Conservation (phyloP, 805 yeast species). For the Candida ascalaphidarum region DNA sequence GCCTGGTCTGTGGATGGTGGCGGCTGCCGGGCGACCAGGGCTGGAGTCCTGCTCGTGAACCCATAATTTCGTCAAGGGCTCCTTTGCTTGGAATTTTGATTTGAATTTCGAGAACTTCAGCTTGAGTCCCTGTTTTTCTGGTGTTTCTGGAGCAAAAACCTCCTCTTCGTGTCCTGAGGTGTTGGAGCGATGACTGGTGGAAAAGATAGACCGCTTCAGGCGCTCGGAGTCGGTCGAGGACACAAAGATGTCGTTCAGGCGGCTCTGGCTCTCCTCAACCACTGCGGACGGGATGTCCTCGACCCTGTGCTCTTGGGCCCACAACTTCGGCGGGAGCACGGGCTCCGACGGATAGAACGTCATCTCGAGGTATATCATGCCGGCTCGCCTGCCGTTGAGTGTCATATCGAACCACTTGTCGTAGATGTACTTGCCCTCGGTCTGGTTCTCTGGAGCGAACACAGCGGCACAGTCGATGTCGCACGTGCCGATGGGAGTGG, state of each 20-base stretch:
- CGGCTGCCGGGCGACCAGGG: no score
- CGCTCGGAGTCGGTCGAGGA: not conserved
- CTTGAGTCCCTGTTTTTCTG: slow-evolving; percentile 14
- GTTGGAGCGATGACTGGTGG: slow-evolving; percentile 4
- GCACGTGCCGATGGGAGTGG: slow-evolving; percentile 77
- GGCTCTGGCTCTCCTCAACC: slow-evolving; percentile 1
- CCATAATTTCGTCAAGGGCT: slow-evolving; percentile 23
- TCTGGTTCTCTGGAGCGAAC: slow-evolving; percentile 44
- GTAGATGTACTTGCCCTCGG: slow-evolving; percentile 58
- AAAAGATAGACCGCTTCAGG: no score
- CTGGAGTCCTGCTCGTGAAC: no score
- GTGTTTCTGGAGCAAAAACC: slow-evolving; percentile 6
- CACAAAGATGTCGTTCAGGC: not conserved
- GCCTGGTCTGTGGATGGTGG: no score
- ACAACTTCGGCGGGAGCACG: slow-evolving; percentile 30
- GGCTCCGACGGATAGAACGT: slow-evolving; percentile 70
- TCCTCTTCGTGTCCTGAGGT: not conserved
- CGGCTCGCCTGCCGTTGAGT: slow-evolving; percentile 69
- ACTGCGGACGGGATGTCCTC: slow-evolving; percentile 6
- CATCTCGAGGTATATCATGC: slow-evolving; percentile 83
- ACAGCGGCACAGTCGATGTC: slow-evolving; percentile 73
- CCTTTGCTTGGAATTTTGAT: slow-evolving; percentile 23
- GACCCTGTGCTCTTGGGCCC: slow-evolving; percentile 2
- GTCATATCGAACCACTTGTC: slow-evolving; percentile 78
- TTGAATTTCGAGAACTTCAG: slow-evolving; percentile 23